A percentile compares a stretch with the other conserved stretches of the same genome.
phyloP scores from a whole-genome alignment of 331 rosid genomes.

The Rosa hybrid region DNA sequence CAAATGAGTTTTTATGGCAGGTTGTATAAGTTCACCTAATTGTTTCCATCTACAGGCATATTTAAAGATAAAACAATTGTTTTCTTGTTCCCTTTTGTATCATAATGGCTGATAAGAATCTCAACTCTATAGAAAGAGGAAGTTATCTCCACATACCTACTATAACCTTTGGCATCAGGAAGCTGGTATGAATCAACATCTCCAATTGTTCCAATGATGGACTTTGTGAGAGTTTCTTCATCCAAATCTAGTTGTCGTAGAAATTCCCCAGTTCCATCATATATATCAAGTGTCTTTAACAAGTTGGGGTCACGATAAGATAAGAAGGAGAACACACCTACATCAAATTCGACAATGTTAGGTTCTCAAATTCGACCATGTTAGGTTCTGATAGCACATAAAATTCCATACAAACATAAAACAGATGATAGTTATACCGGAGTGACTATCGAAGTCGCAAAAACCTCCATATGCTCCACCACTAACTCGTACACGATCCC shows the following conservation, averaged over 20 bases:
- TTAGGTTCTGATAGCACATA: conserved; percentile 30
- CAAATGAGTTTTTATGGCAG: neutral
- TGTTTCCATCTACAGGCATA: conserved; percentile 2
- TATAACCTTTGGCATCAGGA: conserved; percentile 99
- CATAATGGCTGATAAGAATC: neutral
- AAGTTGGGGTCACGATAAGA: conserved; percentile 97
- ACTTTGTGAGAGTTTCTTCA: conserved; percentile 70
- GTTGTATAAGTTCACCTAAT: neutral
- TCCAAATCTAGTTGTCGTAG: conserved; percentile 76
- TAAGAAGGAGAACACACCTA: conserved; percentile 91
- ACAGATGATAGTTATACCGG: conserved; percentile 46
- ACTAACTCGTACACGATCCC: conserved; percentile 98
- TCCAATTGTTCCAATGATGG: conserved; percentile 96
- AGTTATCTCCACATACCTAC: conserved; percentile 57
- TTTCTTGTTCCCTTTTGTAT: neutral
- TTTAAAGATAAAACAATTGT: neutral
- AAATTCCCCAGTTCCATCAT: conserved; percentile 88
- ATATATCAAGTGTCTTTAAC: conserved; percentile 88
- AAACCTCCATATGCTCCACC: conserved; percentile 99
- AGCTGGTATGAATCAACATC: conserved; percentile 95
- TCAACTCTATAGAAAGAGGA: neutral
- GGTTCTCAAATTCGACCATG: conserved; percentile 22
- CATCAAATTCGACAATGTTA: conserved; percentile 27
- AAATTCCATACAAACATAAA: conserved; percentile 9
- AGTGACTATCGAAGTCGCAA: conserved; percentile 91